A percentile compares a stretch with the other conserved stretches of the same genome.
Evolutionary conservation across 331 rosid species (phyloP).

Genomic region (Acacia pycnantha): DNA sequence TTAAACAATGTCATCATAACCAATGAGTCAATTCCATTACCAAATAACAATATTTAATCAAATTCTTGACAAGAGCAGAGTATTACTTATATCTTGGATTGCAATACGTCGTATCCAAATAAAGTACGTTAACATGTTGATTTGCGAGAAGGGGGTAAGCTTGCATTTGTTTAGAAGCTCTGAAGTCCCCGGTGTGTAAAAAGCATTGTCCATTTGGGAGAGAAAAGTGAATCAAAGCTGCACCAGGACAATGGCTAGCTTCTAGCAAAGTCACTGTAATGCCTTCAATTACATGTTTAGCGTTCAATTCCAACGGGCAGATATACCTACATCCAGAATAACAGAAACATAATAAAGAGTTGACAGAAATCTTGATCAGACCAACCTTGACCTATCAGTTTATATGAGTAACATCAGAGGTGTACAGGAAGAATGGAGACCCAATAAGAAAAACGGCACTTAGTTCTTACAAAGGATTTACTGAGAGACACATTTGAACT

Average conservation of each 20-base stretch:
- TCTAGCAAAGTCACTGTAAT: constrained; percentile 52
- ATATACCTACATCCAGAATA: constrained; percentile 39
- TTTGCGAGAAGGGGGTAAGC: constrained; percentile 34
- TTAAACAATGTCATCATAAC: constrained; percentile 3
- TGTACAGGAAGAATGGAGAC: background rate
- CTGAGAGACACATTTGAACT: constrained; percentile 48
- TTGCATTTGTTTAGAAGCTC: constrained; percentile 53
- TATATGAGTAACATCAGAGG: background rate
- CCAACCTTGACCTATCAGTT: background rate
- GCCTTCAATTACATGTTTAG: constrained; percentile 40
- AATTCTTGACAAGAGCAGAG: background rate
- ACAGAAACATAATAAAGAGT: constrained; percentile 6
- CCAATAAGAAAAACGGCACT: background rate
- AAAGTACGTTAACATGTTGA: constrained; percentile 49
- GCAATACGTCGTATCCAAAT: constrained; percentile 60
- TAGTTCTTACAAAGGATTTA: constrained; percentile 48
- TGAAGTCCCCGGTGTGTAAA: constrained; percentile 61
- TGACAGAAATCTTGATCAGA: constrained; percentile 15
- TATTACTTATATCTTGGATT: constrained; percentile 54
- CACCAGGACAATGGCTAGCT: constrained; percentile 65
- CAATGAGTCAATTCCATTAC: background rate
- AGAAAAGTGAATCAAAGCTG: constrained; percentile 52
- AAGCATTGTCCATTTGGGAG: constrained; percentile 47
- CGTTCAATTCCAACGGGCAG: constrained; percentile 44
- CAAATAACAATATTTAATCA: constrained; percentile 15